A percentile compares a stretch with the other conserved stretches of the same genome.
Conservation (phyloP, 768 basidiomycete genomes). For the Mrakia gelida region DNA sequence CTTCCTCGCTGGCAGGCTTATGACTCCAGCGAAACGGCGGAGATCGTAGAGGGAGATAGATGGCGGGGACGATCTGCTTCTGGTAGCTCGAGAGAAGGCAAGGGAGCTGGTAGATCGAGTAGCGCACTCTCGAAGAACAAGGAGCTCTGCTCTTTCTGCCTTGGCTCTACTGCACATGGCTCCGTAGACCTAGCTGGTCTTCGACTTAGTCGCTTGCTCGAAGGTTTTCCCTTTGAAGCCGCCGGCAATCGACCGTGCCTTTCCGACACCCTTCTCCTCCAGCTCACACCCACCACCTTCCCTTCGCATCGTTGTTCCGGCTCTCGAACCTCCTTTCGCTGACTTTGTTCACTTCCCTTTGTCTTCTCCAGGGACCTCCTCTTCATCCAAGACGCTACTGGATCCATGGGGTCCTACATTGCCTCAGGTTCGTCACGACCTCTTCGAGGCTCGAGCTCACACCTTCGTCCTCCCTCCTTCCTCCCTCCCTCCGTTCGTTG, state of each 20-base stretch:
- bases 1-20: too few species aligned
- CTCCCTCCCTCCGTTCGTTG: not conserved
- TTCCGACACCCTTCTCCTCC: not conserved
- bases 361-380: conserved; percentile 17
- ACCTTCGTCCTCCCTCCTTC: not conserved
- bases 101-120: not conserved
- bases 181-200: not conserved
- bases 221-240: not conserved
- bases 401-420: conserved; percentile 29
- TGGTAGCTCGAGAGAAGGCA: too few species aligned
- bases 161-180: too few species aligned
- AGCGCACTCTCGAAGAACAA: not conserved
- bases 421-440: not conserved
- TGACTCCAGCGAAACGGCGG: too few species aligned
- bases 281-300: not conserved
- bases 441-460: not conserved
- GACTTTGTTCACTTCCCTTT: not conserved
- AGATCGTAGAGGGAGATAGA: too few species aligned
- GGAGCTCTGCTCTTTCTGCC: not conserved
- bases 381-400: conserved; percentile 32
- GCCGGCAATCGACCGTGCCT: not conserved
- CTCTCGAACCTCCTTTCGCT: conserved; percentile 3
- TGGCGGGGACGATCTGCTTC: too few species aligned
- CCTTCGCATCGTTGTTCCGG: not conserved
- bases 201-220: not conserved